Base-by-base conservation (phyloP, 192 early-diverging fungal species). In the Linnemannia hyalina region DNA sequence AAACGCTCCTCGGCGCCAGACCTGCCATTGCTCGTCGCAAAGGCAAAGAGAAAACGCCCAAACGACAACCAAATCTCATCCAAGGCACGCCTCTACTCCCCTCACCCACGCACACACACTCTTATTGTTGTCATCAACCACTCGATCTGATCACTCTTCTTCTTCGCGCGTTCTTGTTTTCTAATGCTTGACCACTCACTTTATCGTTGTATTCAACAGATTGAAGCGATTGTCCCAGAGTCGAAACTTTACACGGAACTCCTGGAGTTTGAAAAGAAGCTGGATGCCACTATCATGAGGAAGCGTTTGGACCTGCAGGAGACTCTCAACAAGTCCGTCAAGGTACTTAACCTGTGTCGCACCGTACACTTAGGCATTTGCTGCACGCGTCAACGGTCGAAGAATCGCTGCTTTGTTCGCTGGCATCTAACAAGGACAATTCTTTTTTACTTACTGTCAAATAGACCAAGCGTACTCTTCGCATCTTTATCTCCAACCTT, bases 271-370 rank as follows among this genome's bases (percentile, higher is more conserved):
- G 98, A 99, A 90, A 95, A 93, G 76, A 92, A 91, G 77, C 90
- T 99, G 63, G 97, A 99, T 88, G 92, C 94, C 4, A 96, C 95
- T 40, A 97, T 99, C 70, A 94, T 95, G 87, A 90, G 97, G 76
- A 99, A 99, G 87, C 93, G 94, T 41, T 85, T 98, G 60, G 97
- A 98, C 74, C 91, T 98, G 70, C 95, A 95, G 84, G 97, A 98
- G 78, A 94, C 96, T 22, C 82, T 96, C 70, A 93, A 92, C 40
- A 95, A 95, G 73, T 95, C 95, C 6, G 91, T 90, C 75, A 95
- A 93, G 89, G 94, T 94, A 87, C 49, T 15, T n/a, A 74, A 9
- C 22, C 41, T 52, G 57, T 52, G 20, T 18, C 60, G 9, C 46
- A 22, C 15, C 74, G 13, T 52, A 18, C 15, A 15, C 29, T 15